These are phyloP conservation scores for Penicillium hordei DNA, from an alignment of 2,329 filamentous ascomycete species.

Conservation along the genomic window DNA sequence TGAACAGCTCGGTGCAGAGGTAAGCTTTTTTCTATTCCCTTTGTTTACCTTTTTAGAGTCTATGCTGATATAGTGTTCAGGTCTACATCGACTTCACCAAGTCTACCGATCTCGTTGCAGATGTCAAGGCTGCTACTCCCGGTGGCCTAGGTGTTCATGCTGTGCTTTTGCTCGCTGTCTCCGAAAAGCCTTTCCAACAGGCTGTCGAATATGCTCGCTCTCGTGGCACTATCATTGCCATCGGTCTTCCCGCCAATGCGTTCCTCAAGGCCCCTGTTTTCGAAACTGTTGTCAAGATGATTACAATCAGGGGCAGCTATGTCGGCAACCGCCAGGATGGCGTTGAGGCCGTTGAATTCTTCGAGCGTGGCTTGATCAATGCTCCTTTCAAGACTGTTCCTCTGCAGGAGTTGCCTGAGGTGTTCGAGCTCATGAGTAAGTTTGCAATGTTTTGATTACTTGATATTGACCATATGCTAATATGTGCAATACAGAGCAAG, in stretches of 20 bases:
- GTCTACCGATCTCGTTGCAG: constrained; percentile 74
- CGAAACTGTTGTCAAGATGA: constrained; percentile 84
- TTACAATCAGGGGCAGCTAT: constrained; percentile 88
- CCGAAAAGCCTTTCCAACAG: constrained; percentile 93
- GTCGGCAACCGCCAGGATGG: constrained; percentile 90
- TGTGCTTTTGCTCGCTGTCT: constrained; percentile 80
- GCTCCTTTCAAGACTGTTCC: constrained; percentile 83
- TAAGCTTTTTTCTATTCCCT: constrained; percentile 1
- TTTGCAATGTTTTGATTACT: constrained; percentile 2
- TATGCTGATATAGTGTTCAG: constrained; percentile 22
- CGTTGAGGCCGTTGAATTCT: constrained; percentile 89
- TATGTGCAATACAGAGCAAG: constrained; percentile 31
- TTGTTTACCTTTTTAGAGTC: no score
- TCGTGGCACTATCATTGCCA: constrained; percentile 79
- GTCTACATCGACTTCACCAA: constrained; percentile 77
- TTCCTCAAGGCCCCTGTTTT: constrained; percentile 83
- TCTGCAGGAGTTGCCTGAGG: constrained; percentile 72
- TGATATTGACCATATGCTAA: constrained; percentile 18
- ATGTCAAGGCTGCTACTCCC: constrained; percentile 76
- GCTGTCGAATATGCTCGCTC: constrained; percentile 83
- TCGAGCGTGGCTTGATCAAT: constrained; percentile 76
- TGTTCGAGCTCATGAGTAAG: constrained; percentile 71
- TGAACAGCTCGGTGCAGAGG: constrained; percentile 65
- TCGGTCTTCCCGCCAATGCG: constrained; percentile 80
- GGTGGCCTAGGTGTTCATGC: constrained; percentile 85